Base-by-base conservation (phyloP, 148 eudicot genomes). In the Silene conica region DNA sequence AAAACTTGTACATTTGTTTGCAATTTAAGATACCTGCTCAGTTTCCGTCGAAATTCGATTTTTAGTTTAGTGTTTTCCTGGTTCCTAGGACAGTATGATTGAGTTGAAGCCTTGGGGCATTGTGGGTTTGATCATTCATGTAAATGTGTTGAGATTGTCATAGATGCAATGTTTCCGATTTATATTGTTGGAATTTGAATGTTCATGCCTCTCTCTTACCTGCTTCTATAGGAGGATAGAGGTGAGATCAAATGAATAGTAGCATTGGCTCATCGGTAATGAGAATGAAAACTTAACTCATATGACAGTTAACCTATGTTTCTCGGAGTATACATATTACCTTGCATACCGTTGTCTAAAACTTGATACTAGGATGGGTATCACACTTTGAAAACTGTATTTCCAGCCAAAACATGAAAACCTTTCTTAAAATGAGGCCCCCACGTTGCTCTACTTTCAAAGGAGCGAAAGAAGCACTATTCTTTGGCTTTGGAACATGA, bases 11-110 rank as follows among this genome's bases (percentile, higher is more conserved):
- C 7, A 9, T 11, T 16, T 73, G 45, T 59, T 67, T 2, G 12
- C 72, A 4, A 14, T 67, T 59, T 66, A 15, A 16, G 52, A 6
- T 31, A 15, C 69, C 46, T 59, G 61, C 4, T 67, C 15, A 34
- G 31, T 54, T 72, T 72, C 31, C 4, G 60, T 72, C 26, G 57
- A 61, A 60, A 48, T 71, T 66, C 16, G 8, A 79, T n/a, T 63
- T 5, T 3, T n/a, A n/a, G n/a, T n/a, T n/a, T n/a, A n/a, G n/a
- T n/a, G n/a, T n/a, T n/a, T n/a, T n/a, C n/a, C n/a, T n/a, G n/a
- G n/a, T n/a, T n/a, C n/a, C 6, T 56, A 56, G 22, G 60, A 7
- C 18, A 12, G 16, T 56, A 15, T 19, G 18, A 56, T 15, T 3
- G 60, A 38, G 43, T 38, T 38, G 43, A 38, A 6, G 43, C 8